phyloP scores from a whole-genome alignment of 495 filamentous ascomycete species.

The Neurospora terricola region DNA sequence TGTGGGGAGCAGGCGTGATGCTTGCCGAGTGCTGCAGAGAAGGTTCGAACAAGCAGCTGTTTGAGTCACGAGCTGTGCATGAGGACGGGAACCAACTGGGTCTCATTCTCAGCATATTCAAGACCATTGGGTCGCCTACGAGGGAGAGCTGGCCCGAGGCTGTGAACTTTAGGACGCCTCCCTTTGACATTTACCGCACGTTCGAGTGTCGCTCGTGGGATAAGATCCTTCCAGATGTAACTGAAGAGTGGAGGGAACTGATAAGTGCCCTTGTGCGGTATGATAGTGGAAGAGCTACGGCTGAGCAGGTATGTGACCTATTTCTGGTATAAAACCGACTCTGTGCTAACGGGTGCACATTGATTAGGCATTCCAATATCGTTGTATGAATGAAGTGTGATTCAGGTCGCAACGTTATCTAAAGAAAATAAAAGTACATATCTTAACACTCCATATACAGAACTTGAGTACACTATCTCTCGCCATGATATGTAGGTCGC shows the following conservation, averaged over 20 bases:
- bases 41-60: conserved; percentile 47
- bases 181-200: conserved; percentile 43
- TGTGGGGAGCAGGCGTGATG: conserved; percentile 84
- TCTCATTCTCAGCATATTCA: conserved; percentile 83
- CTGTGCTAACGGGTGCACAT: not conserved
- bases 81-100: conserved; percentile 88
- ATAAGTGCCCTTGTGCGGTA: conserved; percentile 9
- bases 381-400: not conserved
- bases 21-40: conserved; percentile 57
- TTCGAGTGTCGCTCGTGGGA: conserved; percentile 29
- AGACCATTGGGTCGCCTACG: conserved; percentile 75
- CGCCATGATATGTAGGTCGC: not conserved
- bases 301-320: conserved; percentile 8
- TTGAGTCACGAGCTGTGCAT: conserved; percentile 58
- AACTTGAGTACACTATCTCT: not conserved
- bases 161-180: conserved; percentile 33
- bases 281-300: conserved; percentile 10
- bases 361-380: not conserved
- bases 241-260: conserved; percentile 8
- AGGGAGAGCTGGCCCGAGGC: conserved; percentile 64
- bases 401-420: not conserved
- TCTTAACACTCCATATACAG: not conserved
- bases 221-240: conserved; percentile 7
- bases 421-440: not conserved
- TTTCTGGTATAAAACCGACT: not conserved